Base-by-base conservation (phyloP, 495 filamentous ascomycete genomes). In the Darksidea phi region DNA sequence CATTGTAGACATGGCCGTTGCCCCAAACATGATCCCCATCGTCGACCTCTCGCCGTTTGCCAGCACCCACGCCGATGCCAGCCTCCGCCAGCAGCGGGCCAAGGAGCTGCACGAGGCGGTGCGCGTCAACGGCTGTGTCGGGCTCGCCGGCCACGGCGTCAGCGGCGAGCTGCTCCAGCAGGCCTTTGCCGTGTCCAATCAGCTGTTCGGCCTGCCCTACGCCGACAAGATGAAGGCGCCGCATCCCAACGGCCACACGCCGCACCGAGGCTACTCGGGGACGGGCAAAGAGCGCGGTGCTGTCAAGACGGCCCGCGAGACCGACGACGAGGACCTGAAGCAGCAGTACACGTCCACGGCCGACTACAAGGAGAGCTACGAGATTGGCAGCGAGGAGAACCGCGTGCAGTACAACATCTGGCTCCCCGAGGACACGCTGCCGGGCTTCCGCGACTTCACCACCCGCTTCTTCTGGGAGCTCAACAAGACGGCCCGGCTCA, bases 181-280 rank as follows among this genome's bases (percentile, higher is more conserved):
- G 21, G 47, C 53, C 26, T 71, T 73, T 46, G 26, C 12, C 2
- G 24, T 60, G 11, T n/a, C 55, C 17, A 50, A 54, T 24, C 56
- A 60, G 34, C 72, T 83, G 48, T 82, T 80, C 59, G 71, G 74
- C 24, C 71, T 83, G 8, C 71, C 75, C 2, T 67, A 71, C 36
- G 73, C 74, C 5, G 72, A 75, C 17, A 84, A 84, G 53, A 74
- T 78, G 69, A 75, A 79, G 48, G 84, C 83, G 8, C 84, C 84
- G 18, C 85, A 87, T 71, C 86, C 86, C 5, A 74, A 78, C 36
- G 81, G 81, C 48, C 75, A 74, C 66, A 70, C 70, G 4, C 71
- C 77, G 11, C 85, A 88, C 67, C 78, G 86, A 41, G 85, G 86
- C 7, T 88, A 88, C 67, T 87, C 84, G 1, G 82, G 81, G 73